Evolutionary conservation across 2,329 filamentous ascomycete genomes (phyloP).

Genomic region (Fusarium pilosicola): DNA sequence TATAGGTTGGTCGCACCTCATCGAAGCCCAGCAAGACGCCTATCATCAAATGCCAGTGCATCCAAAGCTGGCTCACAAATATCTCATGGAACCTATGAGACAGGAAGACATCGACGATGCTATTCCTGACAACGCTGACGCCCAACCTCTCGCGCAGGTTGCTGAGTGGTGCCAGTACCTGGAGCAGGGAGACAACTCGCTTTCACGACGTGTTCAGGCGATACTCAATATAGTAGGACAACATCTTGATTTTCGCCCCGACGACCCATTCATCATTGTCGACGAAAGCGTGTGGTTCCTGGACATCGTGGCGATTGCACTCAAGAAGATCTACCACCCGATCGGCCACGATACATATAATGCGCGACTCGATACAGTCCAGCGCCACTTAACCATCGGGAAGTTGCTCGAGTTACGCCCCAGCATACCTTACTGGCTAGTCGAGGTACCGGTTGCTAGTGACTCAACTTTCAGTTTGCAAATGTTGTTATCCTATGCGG

Average conservation of each 20-base stretch:
- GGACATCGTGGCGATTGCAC: background rate
- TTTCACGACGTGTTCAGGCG: no score
- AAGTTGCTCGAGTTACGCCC: background rate
- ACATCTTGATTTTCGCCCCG: background rate
- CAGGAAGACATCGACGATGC: background rate
- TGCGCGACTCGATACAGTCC: background rate
- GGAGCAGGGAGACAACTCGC: background rate
- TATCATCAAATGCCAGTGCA: background rate
- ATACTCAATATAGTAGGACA: background rate
- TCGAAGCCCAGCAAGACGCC: background rate
- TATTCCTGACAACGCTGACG: background rate
- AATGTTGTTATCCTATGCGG: background rate
- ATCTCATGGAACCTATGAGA: background rate
- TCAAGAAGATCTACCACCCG: background rate
- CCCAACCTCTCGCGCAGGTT: background rate
- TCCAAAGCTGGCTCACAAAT: background rate
- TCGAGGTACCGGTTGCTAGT: no score
- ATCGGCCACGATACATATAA: background rate
- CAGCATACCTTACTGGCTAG: no score
- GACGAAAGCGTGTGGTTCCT: background rate
- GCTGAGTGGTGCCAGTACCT: background rate
- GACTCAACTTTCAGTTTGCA: background rate
- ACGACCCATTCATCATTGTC: no score
- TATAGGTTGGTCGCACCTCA: background rate
- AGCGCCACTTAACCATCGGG: no score